Evolutionary conservation across 768 basidiomycete species (phyloP).

Genomic region (Thelephora aurantiotincta): DNA sequence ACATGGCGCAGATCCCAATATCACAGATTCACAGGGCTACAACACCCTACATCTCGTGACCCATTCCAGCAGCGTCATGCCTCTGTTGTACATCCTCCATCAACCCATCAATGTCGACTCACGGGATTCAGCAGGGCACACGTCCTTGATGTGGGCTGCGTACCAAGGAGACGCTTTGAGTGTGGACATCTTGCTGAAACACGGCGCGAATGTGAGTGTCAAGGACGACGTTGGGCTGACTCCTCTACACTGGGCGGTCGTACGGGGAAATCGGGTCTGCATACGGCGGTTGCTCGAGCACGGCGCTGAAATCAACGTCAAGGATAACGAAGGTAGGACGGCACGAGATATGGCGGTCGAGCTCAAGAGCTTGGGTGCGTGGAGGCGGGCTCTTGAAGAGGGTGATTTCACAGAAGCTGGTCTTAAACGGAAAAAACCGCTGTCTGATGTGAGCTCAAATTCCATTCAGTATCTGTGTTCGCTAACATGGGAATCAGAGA

Average conservation of each 20-base stretch:
- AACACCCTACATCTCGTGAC: constrained; percentile 92
- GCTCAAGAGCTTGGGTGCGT: constrained; percentile 81
- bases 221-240: constrained; percentile 75
- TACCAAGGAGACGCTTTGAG: constrained; percentile 97
- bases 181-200: constrained; percentile 78
- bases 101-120: constrained; percentile 90
- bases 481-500: constrained; percentile 27
- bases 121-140: constrained; percentile 85
- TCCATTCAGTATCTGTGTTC: constrained; percentile 1
- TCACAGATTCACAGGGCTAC: constrained; percentile 89
- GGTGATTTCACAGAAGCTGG: constrained; percentile 75
- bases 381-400: constrained; percentile 80
- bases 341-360: constrained; percentile 91
- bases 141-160: constrained; percentile 95
- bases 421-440: constrained; percentile 42
- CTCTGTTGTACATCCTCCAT: constrained; percentile 79
- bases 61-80: constrained; percentile 91
- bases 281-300: constrained; percentile 78
- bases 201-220: constrained; percentile 68
- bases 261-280: constrained; percentile 81
- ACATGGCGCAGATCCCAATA: constrained; percentile 85
- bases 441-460: constrained; percentile 51
- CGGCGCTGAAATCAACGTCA: constrained; percentile 68
- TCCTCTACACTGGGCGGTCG: constrained; percentile 95
- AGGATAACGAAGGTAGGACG: constrained; percentile 76